Evolutionary conservation across 2,329 filamentous ascomycete genomes (phyloP), one percentile per base, ranked within the genome.

Genomic region (Fusarium virguliforme): DNA sequence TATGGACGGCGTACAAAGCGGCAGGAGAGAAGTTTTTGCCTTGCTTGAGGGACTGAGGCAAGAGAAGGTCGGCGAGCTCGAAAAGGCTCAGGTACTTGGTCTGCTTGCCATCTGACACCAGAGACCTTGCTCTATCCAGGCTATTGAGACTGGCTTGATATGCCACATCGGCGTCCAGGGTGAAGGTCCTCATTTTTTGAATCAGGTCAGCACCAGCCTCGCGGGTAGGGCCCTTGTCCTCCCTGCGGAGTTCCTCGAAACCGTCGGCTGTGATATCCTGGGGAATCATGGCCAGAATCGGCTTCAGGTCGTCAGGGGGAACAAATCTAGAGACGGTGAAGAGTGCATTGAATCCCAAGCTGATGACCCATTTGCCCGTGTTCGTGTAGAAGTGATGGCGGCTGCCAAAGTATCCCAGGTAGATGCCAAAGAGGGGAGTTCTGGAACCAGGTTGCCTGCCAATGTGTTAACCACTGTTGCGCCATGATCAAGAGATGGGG

Each of bases 1-100:
- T 88, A 71, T 94, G 91, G 7, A 94, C 89, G 4, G 93, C 92
- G 74, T 94, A 92, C 6, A 94, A 80, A 8, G 86, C 85, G 30
- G 84, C 75, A 1, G 85, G 70, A 1, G 85, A 80, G 59, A 86
- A 85, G 9, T 79, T 80, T 1, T 78, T 79, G 24, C 79, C 76
- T 1, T 70, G 65, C 64, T 81, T 83, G 40, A 81, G 74, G 9
- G 78, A 74, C 8, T 75, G 65, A 3, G 81, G 79, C 10, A 87
- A 79, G 22, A 88, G 71, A 22, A 80, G 73, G 18, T 84, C 79
- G 6, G 87, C 83, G 46, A 89, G 84, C 68, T 89, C 83, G 55
- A 85, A 81, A 8, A 90, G 76, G 35, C 83, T 86, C 63, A 88
- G 78, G 65, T 88, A 84, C 66, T 78, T 82, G 64, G 82, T 79